Evolutionary conservation across 139 green algal species (phyloP).

Genomic region (Mesostigma viride): DNA sequence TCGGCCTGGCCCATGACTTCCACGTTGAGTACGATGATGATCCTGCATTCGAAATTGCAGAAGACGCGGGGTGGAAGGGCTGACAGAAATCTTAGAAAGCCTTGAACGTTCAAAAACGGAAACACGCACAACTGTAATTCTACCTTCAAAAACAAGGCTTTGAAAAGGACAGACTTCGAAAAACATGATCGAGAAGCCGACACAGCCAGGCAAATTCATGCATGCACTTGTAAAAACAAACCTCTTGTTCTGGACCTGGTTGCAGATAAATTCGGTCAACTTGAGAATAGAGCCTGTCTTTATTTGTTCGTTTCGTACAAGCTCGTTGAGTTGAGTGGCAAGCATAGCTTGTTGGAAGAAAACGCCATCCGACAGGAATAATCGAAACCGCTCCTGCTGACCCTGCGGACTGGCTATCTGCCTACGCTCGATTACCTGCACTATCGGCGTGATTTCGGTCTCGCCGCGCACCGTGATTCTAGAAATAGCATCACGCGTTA

Average conservation of each 20-base stretch:
- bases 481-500: no score
- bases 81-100: neutral
- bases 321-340: constrained; percentile 59
- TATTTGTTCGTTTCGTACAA: constrained; percentile 36
- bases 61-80: neutral
- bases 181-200: neutral
- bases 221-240: constrained; percentile 15
- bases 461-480: no score
- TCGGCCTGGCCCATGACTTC: constrained; percentile 17
- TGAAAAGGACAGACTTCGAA: no score
- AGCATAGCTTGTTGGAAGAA: constrained; percentile 53
- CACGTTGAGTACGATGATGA: constrained; percentile 52
- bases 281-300: constrained; percentile 42
- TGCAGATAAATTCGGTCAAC: constrained; percentile 53
- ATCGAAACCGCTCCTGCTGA: constrained; percentile 39
- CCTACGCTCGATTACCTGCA: constrained; percentile 19
- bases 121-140: neutral
- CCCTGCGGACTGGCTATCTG: constrained; percentile 5
- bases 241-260: constrained; percentile 41
- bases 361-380: constrained; percentile 54
- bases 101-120: neutral
- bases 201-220: neutral
- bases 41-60: constrained; percentile 38
- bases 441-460: neutral
- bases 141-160: no score